These are phyloP conservation scores for Cornus suecica DNA, from an alignment of 148 eudicot genomes.

Conservation along the genomic window DNA sequence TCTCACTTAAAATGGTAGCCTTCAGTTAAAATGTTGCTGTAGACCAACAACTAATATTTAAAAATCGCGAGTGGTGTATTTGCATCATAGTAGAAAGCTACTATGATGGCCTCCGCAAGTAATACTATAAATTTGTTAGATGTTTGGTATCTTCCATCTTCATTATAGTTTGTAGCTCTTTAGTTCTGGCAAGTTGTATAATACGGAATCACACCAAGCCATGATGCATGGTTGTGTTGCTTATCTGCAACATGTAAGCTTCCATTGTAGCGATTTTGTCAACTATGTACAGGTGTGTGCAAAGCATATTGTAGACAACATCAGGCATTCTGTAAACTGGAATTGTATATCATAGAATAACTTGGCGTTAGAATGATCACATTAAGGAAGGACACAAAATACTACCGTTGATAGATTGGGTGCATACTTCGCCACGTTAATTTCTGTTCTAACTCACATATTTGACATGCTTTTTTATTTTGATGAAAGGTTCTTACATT, in stretches of 20 bases:
- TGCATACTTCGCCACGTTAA: background rate
- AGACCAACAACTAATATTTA: conserved; percentile 2
- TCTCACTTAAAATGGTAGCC: background rate
- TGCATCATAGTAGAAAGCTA: conserved; percentile 10
- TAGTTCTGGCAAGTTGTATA: background rate
- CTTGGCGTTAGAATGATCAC: background rate
- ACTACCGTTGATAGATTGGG: background rate
- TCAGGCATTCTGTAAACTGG: background rate
- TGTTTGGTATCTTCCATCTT: background rate
- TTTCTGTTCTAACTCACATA: background rate
- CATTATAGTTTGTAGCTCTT: background rate
- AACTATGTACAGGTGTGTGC: background rate
- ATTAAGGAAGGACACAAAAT: background rate
- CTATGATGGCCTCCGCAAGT: background rate
- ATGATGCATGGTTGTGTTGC: background rate
- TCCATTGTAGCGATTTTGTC: background rate
- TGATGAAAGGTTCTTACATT: background rate
- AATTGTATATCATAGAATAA: background rate
- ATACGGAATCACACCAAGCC: background rate
- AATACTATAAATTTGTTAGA: background rate
- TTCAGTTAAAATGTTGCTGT: background rate
- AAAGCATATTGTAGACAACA: background rate
- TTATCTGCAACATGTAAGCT: background rate
- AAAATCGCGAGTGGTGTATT: no score
- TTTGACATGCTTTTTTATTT: background rate